Evolutionary conservation across 345 rosid species (phyloP).

Genomic region (Camelina hispida): DNA sequence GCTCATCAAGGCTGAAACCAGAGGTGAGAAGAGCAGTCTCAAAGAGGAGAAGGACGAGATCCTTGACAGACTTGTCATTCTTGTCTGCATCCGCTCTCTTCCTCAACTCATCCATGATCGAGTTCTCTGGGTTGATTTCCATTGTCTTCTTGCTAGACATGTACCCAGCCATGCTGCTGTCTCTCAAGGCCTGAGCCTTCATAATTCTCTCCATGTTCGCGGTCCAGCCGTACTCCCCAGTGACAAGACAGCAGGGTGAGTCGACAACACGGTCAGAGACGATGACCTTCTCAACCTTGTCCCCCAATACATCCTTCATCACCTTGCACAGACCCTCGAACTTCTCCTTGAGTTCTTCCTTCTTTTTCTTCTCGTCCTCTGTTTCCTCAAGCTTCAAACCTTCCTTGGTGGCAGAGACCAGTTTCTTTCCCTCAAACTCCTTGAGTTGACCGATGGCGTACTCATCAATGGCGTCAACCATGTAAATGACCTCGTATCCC

Average conservation of each 20-base stretch:
- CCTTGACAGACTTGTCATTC: constrained; percentile 89
- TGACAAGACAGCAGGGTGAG: constrained; percentile 88
- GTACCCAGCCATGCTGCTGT: constrained; percentile 89
- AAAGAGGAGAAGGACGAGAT: constrained; percentile 73
- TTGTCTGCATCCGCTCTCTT: constrained; percentile 83
- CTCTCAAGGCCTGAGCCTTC: constrained; percentile 90
- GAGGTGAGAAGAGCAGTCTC: constrained; percentile 86
- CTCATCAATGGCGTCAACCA: constrained; percentile 93
- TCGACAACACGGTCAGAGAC: constrained; percentile 89
- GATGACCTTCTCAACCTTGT: constrained; percentile 79
- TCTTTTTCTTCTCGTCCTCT: constrained; percentile 78
- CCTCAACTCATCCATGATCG: constrained; percentile 89
- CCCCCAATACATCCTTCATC: constrained; percentile 79
- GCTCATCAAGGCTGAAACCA: constrained; percentile 90
- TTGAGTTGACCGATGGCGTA: constrained; percentile 84
- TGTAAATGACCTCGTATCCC: constrained; percentile 78
- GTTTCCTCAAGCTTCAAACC: constrained; percentile 78
- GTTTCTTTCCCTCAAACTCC: constrained; percentile 88
- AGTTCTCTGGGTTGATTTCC: constrained; percentile 88
- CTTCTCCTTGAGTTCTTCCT: constrained; percentile 61
- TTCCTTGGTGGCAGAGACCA: constrained; percentile 87
- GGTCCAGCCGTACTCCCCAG: constrained; percentile 86
- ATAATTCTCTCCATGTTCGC: constrained; percentile 96
- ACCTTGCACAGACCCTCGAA: constrained; percentile 92
- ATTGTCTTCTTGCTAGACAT: constrained; percentile 90